phyloP scores from a whole-genome alignment of 805 yeast genomes.

The Candida parachauliodes region DNA sequence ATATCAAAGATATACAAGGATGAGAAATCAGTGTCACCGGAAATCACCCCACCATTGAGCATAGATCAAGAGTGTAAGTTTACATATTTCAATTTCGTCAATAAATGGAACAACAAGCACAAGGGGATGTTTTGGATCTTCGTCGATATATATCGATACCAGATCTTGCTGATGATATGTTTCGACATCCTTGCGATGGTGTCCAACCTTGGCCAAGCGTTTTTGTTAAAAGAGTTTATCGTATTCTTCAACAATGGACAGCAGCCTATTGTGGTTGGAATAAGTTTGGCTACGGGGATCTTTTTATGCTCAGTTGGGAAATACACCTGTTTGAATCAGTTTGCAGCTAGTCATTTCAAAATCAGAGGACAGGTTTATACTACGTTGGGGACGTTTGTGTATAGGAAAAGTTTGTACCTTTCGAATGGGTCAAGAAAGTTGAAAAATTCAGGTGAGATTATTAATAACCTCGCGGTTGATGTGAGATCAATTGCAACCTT shows the following conservation, averaged over 20 bases:
- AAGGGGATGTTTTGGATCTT: conserved; percentile 15
- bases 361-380: conserved; percentile 15
- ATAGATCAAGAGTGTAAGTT: conserved; percentile 12
- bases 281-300: conserved; percentile 19
- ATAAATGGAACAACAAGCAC: conserved; percentile 17
- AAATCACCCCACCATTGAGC: conserved; percentile 62
- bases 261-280: conserved; percentile 24
- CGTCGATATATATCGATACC: conserved; percentile 20
- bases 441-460: conserved; percentile 29
- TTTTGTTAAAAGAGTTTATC: conserved; percentile 64
- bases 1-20: conserved; percentile 3
- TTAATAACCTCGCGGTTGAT: conserved; percentile 30
- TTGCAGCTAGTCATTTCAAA: conserved; percentile 11
- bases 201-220: conserved; percentile 70
- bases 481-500: conserved; percentile 43
- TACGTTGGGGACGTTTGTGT: conserved; percentile 21
- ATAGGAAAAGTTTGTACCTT: conserved; percentile 23
- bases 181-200: conserved; percentile 19
- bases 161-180: conserved; percentile 16
- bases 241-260: conserved; percentile 47
- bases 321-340: conserved; percentile 19
- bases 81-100: conserved; percentile 17
- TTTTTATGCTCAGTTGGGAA: conserved; percentile 22
- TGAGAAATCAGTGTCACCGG: conserved; percentile 10
- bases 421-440: conserved; percentile 27